phyloP scores from a whole-genome alignment of 1,284 basidiomycete genomes.

The Tilletiopsis washingtonensis region DNA sequence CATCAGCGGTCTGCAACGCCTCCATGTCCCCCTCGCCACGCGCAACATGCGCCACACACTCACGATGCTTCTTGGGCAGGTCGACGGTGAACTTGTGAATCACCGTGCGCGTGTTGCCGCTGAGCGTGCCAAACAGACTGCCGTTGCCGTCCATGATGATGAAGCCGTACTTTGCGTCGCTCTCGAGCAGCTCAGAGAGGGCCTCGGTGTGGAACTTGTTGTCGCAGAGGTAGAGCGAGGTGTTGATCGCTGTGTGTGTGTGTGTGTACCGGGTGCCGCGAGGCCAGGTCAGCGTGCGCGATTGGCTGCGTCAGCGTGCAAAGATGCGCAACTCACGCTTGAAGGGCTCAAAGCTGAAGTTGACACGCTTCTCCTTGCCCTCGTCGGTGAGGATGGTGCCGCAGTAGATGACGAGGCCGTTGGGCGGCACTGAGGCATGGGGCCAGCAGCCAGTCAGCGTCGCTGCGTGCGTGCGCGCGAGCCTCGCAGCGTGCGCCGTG shows the following conservation, averaged over 20 bases:
- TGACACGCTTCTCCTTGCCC: slow-evolving; percentile 83
- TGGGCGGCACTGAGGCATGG: slow-evolving; percentile 65
- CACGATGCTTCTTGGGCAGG: slow-evolving; percentile 95
- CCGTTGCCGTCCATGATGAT: slow-evolving; percentile 99
- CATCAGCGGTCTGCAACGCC: no score
- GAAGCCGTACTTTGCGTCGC: slow-evolving; percentile 95
- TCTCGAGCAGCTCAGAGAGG: slow-evolving; percentile 89
- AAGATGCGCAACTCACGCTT: slow-evolving; percentile 52
- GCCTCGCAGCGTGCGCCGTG: no score
- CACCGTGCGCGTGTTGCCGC: slow-evolving; percentile 94
- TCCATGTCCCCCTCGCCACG: no score
- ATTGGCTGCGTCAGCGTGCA: neutral
- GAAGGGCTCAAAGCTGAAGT: slow-evolving; percentile 82
- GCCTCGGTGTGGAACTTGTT: slow-evolving; percentile 99
- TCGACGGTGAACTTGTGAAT: slow-evolving; percentile 98
- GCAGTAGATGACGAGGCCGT: slow-evolving; percentile 82
- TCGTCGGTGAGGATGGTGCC: slow-evolving; percentile 97
- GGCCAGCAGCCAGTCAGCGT: neutral
- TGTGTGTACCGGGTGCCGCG: no score
- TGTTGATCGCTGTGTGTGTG: slow-evolving; percentile 84
- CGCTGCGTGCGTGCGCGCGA: no score
- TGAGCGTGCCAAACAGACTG: slow-evolving; percentile 87
- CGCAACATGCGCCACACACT: no score
- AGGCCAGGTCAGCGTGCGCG: neutral
- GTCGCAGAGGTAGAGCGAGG: slow-evolving; percentile 90